Evolutionary conservation across 2,329 filamentous ascomycete species (phyloP).

Genomic region (Ceratocystis diversiconidia): DNA sequence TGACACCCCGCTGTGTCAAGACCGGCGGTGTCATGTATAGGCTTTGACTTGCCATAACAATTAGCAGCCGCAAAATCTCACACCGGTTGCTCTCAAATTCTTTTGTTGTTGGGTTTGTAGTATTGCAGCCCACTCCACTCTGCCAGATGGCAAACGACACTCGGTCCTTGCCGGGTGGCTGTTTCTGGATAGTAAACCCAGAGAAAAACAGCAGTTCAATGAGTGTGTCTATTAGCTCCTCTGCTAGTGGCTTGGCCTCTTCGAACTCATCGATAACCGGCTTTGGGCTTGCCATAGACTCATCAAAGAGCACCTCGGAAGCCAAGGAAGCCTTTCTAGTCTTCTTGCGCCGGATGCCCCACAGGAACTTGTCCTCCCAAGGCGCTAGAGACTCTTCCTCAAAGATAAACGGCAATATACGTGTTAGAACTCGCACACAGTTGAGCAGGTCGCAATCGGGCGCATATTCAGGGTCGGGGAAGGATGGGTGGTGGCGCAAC

Average conservation of each 20-base stretch:
- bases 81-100: conserved; percentile 87
- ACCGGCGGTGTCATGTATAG: conserved; percentile 78
- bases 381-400: conserved; percentile 67
- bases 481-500: conserved; percentile 77
- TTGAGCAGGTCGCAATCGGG: conserved; percentile 84
- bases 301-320: conserved; percentile 74
- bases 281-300: conserved; percentile 38
- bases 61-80: conserved; percentile 72
- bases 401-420: conserved; percentile 80
- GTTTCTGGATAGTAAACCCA: conserved; percentile 69
- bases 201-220: conserved; percentile 84
- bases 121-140: conserved; percentile 91
- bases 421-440: conserved; percentile 80
- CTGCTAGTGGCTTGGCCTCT: conserved; percentile 72
- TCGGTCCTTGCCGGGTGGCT: conserved; percentile 57
- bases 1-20: conserved; percentile 70
- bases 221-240: conserved; percentile 83
- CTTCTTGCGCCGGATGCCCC: conserved; percentile 59
- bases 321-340: conserved; percentile 52
- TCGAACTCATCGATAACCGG: conserved; percentile 51
- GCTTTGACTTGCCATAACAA: conserved; percentile 77
- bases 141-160: conserved; percentile 95
- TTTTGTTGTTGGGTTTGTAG: conserved; percentile 71
- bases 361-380: conserved; percentile 94
- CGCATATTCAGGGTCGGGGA: conserved; percentile 73